Evolutionary conservation across 805 yeast genomes (phyloP).

Genomic region (Candida ponderosae): DNA sequence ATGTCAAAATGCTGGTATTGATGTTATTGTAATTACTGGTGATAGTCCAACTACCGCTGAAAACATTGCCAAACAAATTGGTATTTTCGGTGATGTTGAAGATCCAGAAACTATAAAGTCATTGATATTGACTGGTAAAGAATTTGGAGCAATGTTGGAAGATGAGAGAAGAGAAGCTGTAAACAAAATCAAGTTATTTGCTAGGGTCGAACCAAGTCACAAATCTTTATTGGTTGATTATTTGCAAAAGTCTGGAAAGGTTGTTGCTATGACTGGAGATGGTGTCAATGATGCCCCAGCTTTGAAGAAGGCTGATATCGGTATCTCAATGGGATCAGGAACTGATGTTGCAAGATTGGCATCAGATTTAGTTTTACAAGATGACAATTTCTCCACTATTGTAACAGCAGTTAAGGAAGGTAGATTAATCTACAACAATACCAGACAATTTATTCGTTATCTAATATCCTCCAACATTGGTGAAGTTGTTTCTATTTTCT

Average conservation of each 20-base stretch:
- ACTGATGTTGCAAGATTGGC: constrained; percentile 57
- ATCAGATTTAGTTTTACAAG: constrained; percentile 48
- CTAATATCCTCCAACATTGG: constrained; percentile 48
- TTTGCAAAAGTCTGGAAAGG: constrained; percentile 35
- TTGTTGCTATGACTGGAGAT: constrained; percentile 60
- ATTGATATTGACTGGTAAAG: constrained; percentile 32
- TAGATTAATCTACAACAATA: constrained; percentile 35
- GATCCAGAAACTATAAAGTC: constrained; percentile 9
- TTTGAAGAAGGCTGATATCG: constrained; percentile 53
- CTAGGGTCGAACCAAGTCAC: constrained; percentile 51
- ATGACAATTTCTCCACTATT: constrained; percentile 48
- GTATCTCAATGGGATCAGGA: constrained; percentile 58
- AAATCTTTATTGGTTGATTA: constrained; percentile 45
- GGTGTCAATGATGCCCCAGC: constrained; percentile 65
- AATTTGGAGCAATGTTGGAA: constrained; percentile 25
- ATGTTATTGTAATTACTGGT: constrained; percentile 42
- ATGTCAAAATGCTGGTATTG: constrained; percentile 34
- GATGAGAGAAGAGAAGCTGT: constrained; percentile 34
- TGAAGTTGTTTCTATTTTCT: constrained; percentile 47
- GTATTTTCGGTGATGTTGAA: constrained; percentile 23
- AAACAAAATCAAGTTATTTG: constrained; percentile 37
- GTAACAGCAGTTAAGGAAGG: constrained; percentile 51
- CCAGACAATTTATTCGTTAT: constrained; percentile 33
- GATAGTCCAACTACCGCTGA: constrained; percentile 47
- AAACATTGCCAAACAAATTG: constrained; percentile 38